Evolutionary conservation across 371 early-diverging fungal species (phyloP).

Genomic region (Mucor velutinosus): DNA sequence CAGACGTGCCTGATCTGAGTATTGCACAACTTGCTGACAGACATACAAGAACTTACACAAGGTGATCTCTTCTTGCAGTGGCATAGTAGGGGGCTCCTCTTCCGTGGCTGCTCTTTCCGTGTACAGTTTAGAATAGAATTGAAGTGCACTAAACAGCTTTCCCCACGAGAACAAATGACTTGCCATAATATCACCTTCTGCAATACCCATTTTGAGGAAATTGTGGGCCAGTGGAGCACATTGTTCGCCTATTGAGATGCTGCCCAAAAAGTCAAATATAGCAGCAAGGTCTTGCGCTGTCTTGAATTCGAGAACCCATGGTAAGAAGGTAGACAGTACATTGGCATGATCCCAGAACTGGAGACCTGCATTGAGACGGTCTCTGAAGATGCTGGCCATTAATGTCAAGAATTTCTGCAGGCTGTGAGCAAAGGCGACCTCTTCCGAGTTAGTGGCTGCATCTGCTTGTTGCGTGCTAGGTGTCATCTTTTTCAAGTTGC

Average conservation of each 20-base stretch:
- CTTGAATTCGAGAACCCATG: constrained; percentile 60
- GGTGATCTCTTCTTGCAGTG: constrained; percentile 22
- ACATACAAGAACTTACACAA: constrained; percentile 27
- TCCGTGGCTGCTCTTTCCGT: neutral
- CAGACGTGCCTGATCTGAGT: constrained; percentile 19
- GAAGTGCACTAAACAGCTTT: constrained; percentile 32
- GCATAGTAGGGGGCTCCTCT: constrained; percentile 16
- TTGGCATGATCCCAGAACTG: constrained; percentile 69
- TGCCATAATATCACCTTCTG: neutral
- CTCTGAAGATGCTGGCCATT: constrained; percentile 67
- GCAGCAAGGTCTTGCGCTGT: constrained; percentile 22
- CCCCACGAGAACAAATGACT: constrained; percentile 41
- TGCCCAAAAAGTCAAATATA: constrained; percentile 32
- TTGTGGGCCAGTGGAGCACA: constrained; percentile 25
- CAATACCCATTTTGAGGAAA: constrained; percentile 24
- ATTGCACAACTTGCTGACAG: constrained; percentile 35
- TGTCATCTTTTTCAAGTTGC: constrained; percentile 4
- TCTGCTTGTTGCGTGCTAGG: neutral
- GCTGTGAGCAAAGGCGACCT: constrained; percentile 7
- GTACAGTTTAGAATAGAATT: constrained; percentile 21
- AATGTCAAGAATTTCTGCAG: constrained; percentile 64
- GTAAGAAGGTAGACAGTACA: constrained; percentile 69
- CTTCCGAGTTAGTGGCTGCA: constrained; percentile 12
- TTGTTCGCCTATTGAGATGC: constrained; percentile 32
- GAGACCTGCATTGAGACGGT: constrained; percentile 72